Base-by-base conservation (phyloP, 257 asterid species). In the Forsythia suspensa region DNA sequence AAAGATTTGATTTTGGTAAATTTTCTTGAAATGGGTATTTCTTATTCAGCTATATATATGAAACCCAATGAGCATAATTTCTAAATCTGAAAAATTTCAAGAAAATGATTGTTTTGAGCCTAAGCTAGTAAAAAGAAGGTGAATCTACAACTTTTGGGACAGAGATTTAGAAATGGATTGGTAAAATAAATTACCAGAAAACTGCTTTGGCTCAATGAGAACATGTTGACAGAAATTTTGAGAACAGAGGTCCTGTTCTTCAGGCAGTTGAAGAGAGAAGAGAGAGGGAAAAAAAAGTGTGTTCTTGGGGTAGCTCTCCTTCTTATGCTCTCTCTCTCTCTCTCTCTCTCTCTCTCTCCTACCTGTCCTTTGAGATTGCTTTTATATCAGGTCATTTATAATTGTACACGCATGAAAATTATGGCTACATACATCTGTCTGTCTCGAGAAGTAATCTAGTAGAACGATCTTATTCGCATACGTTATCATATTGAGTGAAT, bases 151-250 rank as follows among this genome's bases (percentile, higher is more conserved):
- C 48, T 16, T 16, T 52, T 52, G 74, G 21, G 11, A 7, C 46
- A 75, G 75, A 69, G 34, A 12, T n/a, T 48, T 2, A 41, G 34
- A 70, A 48, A 61, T 10, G 46, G 74, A 79, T 37, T 37, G 42
- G 73, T 11, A 0, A 20, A 55, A 44, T 21, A 77, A 72, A 77
- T 78, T 87, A 89, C 93, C 84, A 85, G 77, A 29, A 85, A 81
- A 46, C n/a, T 81, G 82, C 74, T 79, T 63, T 81, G 81, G 43
- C 81, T 84, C n/a, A 89, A 80, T 69, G 93, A 89, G 51, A 85
- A 82, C 93, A 89, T 89, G 67, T 67, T 71, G 76, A 59, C 48
- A 15, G 48, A 76, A 57, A 77, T 63, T 41, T 21, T 41, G 70
- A 63, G 81, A 41, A 52, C 6, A 36, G 37, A 20, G 48, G 29